phyloP scores from a whole-genome alignment of 352 stramenopile genomes.

The Globisporangium cystogenes region DNA sequence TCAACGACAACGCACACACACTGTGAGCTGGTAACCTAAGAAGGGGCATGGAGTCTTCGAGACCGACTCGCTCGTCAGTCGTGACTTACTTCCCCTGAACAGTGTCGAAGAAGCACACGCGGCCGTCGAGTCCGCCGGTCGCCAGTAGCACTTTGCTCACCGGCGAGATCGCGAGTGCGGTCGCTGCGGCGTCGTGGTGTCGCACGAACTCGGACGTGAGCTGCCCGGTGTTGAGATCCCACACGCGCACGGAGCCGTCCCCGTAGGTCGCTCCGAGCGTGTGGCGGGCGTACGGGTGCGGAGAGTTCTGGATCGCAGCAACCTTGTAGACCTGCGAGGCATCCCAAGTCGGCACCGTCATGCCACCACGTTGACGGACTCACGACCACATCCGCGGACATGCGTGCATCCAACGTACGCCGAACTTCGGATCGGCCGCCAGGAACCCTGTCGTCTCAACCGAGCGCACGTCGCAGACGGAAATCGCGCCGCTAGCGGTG shows the following conservation, averaged over 20 bases:
- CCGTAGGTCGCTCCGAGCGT: conserved; percentile 48
- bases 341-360: not conserved
- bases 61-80: conserved; percentile 1
- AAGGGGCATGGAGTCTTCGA: not conserved
- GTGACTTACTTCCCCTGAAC: conserved; percentile 44
- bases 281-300: conserved; percentile 55
- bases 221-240: conserved; percentile 52
- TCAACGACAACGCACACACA: not conserved
- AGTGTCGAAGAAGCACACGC: conserved; percentile 73
- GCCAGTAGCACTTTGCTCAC: conserved; percentile 66
- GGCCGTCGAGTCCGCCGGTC: conserved; percentile 50
- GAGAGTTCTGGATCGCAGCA: conserved; percentile 44
- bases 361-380: not conserved
- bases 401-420: conserved; percentile 11
- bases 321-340: conserved; percentile 38
- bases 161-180: conserved; percentile 51
- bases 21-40: not conserved
- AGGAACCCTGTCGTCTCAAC: conserved; percentile 45
- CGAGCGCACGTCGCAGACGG: conserved; percentile 55
- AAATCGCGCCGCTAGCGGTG: conserved; percentile 46
- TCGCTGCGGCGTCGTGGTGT: conserved; percentile 52
- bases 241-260: conserved; percentile 62
- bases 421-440: conserved; percentile 35
- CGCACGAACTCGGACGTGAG: conserved; percentile 47
- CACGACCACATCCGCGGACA: too few relatives aligned